Conservation (phyloP, 2,329 filamentous ascomycete species). For the Microsporum canis region DNA sequence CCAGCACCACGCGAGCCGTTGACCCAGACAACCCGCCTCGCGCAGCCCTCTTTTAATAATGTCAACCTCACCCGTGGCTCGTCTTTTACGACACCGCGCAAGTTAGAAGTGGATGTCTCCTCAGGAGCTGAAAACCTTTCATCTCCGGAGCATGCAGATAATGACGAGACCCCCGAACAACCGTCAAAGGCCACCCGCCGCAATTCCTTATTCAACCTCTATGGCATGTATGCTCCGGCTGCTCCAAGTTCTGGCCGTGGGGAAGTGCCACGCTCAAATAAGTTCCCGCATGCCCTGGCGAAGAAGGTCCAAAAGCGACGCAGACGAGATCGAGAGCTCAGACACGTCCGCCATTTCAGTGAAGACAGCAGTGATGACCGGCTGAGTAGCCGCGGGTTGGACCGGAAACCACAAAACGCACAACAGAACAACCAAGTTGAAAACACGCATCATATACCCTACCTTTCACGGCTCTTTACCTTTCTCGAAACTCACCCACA, state of each 20-base stretch:
- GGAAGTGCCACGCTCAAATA: conserved; percentile 46
- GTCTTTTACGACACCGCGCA: conserved; percentile 40
- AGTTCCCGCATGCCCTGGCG: conserved; percentile 36
- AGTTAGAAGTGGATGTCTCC: conserved; percentile 38
- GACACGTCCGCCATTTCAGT: conserved; percentile 30
- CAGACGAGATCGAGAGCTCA: conserved; percentile 36
- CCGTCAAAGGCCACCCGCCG: conserved; percentile 25
- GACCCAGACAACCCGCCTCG: conserved; percentile 41
- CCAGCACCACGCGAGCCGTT: conserved; percentile 41
- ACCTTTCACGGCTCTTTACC: conserved; percentile 44
- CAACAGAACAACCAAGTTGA: not conserved
- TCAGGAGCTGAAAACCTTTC: conserved; percentile 38
- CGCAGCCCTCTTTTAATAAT: conserved; percentile 24
- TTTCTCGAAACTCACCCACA: conserved; percentile 55
- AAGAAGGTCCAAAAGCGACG: conserved; percentile 40
- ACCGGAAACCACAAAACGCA: not conserved
- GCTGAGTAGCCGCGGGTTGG: conserved; percentile 27
- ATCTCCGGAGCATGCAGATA: conserved; percentile 36
- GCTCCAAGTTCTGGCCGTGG: conserved; percentile 48
- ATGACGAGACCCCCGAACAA: conserved; percentile 39
- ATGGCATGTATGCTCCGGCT: conserved; percentile 31
- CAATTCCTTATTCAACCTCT: conserved; percentile 33
- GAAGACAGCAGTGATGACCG: conserved; percentile 35
- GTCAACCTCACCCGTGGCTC: conserved; percentile 26
- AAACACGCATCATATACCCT: conserved; percentile 15